Base-by-base conservation (phyloP, 164 flowering plant genomes). In the Sedum album region DNA sequence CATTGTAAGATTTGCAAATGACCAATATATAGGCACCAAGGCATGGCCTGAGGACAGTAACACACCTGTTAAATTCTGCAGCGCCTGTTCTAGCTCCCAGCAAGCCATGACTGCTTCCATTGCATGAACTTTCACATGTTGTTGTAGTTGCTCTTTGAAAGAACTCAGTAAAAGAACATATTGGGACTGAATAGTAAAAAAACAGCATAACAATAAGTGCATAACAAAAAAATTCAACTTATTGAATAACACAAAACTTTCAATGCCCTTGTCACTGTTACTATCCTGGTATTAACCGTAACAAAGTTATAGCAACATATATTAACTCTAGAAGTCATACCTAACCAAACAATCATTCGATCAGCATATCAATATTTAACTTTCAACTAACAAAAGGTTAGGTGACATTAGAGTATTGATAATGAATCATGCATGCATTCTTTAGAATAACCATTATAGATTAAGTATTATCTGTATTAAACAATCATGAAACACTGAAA, bases 61-160 rank as follows among this genome's bases (percentile, higher is more conserved):
- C 14, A 60, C 30, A 61, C 65, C 35, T 30, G 97, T 91, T 76
- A 91, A 75, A 75, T 87, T 85, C 71, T 88, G 94, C 31, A 90
- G 76, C 60, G 92, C 80, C 72, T 91, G 95, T 78, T 91, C 93
- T 60, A 91, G 84, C 73, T 91, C 96, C 95, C 97, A 89, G 69
- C 97, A 91, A 65, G 96, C 93, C 93, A 85, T 88, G 42, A 91
- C 95, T 14, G 96, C 95, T 82, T 91, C 97, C 95, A 91, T 89
- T 33, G 97, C 97, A 80, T 89, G 97, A 61, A 89, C 91, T 14
- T 91, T 87, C 62, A 91, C 97, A 76, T 91, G 97, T 71, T 91
- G 97, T 67, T 91, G 96, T 75, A 91, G 79, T 80, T 91, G 97
- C 61, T 91, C 97, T 82, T 91, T 91, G 31, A 91, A 89, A 71